These are phyloP conservation scores for Penicillium sp. DNA, from an alignment of 2,329 filamentous ascomycete species.

Conservation along the genomic window DNA sequence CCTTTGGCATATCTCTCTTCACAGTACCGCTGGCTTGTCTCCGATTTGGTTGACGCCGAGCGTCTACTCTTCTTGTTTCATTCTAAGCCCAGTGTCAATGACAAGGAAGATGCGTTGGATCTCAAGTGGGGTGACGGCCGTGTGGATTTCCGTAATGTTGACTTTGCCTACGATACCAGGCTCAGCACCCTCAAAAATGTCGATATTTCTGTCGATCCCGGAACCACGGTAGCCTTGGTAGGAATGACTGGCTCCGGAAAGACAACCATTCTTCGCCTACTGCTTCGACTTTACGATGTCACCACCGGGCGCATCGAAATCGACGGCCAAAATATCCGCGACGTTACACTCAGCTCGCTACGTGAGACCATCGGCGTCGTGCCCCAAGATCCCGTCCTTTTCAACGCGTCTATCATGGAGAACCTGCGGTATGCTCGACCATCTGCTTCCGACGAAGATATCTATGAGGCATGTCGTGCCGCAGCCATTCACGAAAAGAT, in stretches of 20 bases:
- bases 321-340: constrained; percentile 58
- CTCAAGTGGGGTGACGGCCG: constrained; percentile 45
- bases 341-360: constrained; percentile 59
- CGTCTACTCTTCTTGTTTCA: constrained; percentile 49
- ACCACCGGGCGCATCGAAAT: constrained; percentile 51
- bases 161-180: constrained; percentile 54
- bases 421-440: constrained; percentile 64
- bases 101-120: constrained; percentile 33
- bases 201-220: constrained; percentile 47
- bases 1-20: constrained; percentile 54
- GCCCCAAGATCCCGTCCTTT: constrained; percentile 64
- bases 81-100: constrained; percentile 47
- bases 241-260: constrained; percentile 59
- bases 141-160: constrained; percentile 52
- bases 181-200: constrained; percentile 49
- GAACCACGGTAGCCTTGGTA: constrained; percentile 57
- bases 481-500: constrained; percentile 43
- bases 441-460: constrained; percentile 20
- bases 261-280: constrained; percentile 55
- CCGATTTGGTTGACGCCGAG: constrained; percentile 66
- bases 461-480: constrained; percentile 35
- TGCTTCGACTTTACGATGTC: constrained; percentile 57
- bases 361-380: constrained; percentile 62
- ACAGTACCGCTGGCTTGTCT: constrained; percentile 50
- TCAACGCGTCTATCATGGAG: constrained; percentile 64